Evolutionary conservation across 176 grass and related monocot species (phyloP).

Genomic region (Avena atlantica): DNA sequence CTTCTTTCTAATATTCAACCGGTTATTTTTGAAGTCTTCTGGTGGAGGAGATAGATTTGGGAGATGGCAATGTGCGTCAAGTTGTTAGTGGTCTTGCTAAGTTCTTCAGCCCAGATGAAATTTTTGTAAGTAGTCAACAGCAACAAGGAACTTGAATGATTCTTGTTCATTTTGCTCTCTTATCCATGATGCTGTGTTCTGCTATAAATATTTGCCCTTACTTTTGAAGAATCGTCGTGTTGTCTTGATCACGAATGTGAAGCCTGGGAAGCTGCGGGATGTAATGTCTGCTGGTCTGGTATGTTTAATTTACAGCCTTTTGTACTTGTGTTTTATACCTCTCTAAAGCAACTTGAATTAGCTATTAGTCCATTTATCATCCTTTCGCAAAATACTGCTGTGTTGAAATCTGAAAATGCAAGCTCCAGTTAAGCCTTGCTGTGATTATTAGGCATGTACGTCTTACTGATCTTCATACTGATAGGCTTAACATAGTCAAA

Average conservation of each 20-base stretch:
- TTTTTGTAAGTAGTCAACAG: constrained; percentile 64
- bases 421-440: neutral
- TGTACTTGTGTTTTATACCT: constrained; percentile 34
- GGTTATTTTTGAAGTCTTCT: constrained; percentile 63
- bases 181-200: constrained; percentile 22
- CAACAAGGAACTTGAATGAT: constrained; percentile 42
- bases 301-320: constrained; percentile 33
- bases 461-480: constrained; percentile 7
- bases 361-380: constrained; percentile 16
- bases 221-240: constrained; percentile 79
- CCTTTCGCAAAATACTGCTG: neutral
- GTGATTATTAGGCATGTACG: neutral
- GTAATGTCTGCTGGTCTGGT: constrained; percentile 97
- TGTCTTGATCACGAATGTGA: constrained; percentile 96
- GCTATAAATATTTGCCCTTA: constrained; percentile 37
- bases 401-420: neutral
- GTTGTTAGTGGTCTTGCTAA: constrained; percentile 99
- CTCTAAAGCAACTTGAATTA: constrained; percentile 26
- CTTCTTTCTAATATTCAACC: constrained; percentile 2
- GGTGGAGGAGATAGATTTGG: constrained; percentile 98
- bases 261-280: constrained; percentile 94
- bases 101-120: constrained; percentile 79
- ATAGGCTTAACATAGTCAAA: constrained; percentile 3
- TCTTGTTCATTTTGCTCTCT: constrained; percentile 23
- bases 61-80: constrained; percentile 84